A percentile compares a stretch with the other conserved stretches of the same genome.
Evolutionary conservation across 2,329 filamentous ascomycete genomes (phyloP).

Genomic region (Microcyclospora pomicola): DNA sequence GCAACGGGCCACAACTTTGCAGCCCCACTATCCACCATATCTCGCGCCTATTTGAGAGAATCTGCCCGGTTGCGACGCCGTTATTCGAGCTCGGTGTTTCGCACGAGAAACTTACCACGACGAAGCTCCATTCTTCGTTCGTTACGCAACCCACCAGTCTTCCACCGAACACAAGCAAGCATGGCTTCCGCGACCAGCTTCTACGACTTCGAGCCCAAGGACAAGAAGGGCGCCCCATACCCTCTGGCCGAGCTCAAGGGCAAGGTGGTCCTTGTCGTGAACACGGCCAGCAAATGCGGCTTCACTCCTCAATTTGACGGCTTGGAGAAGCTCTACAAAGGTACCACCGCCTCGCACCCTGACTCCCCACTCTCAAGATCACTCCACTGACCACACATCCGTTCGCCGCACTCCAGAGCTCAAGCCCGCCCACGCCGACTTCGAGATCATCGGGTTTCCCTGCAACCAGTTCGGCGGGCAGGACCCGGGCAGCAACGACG

Average conservation of each 20-base stretch:
- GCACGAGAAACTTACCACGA: no score
- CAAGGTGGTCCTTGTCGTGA: constrained; percentile 92
- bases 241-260: constrained; percentile 60
- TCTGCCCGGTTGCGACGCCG: no score
- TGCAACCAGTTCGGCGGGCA: constrained; percentile 96
- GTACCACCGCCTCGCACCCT: constrained; percentile 8
- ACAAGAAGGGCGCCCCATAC: constrained; percentile 55
- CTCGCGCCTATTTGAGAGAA: no score
- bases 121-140: no score
- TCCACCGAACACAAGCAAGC: constrained; percentile 9
- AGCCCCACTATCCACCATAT: no score
- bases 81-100: no score
- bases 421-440: constrained; percentile 55
- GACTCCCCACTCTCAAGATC: not conserved
- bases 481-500: constrained; percentile 61
- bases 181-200: constrained; percentile 61
- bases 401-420: constrained; percentile 30
- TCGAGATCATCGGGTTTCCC: constrained; percentile 85
- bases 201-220: constrained; percentile 66
- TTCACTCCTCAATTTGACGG: constrained; percentile 93
- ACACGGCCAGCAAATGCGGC: constrained; percentile 96
- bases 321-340: constrained; percentile 80
- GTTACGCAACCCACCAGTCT: no score
- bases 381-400: not conserved
- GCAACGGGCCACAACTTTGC: no score